Conservation (phyloP, 2,329 filamentous ascomycete species). For the Aspergillus thermomutatus region DNA sequence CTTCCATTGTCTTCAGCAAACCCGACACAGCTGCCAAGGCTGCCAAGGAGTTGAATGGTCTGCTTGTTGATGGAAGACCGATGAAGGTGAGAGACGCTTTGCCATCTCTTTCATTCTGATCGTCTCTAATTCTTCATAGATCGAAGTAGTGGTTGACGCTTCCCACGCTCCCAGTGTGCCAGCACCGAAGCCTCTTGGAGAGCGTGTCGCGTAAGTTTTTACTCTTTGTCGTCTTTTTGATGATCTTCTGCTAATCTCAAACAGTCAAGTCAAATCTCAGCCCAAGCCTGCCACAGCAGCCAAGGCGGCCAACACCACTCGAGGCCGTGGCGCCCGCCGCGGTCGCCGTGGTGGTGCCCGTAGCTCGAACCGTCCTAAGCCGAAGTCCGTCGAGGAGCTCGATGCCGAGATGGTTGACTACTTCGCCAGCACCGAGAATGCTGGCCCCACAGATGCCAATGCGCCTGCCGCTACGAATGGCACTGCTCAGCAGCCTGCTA, state of each 20-base stretch:
- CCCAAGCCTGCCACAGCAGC: constrained; percentile 76
- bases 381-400: constrained; percentile 91
- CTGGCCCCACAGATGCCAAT: constrained; percentile 38
- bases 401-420: constrained; percentile 98
- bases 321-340: constrained; percentile 41
- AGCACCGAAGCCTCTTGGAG: constrained; percentile 70
- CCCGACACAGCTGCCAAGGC: constrained; percentile 80
- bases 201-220: constrained; percentile 70
- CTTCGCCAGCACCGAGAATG: constrained; percentile 53
- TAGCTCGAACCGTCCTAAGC: constrained; percentile 64
- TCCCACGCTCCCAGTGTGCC: constrained; percentile 65
- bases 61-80: constrained; percentile 82
- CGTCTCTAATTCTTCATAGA: constrained; percentile 48
- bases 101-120: not conserved
- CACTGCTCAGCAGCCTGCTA: constrained; percentile 47
- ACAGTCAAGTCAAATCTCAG: constrained; percentile 63
- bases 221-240: not conserved
- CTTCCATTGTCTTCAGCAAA: constrained; percentile 81
- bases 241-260: constrained; percentile 21
- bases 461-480: constrained; percentile 42
- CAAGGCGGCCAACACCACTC: constrained; percentile 59
- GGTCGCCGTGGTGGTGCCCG: constrained; percentile 52
- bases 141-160: constrained; percentile 85
- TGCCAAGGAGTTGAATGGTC: constrained; percentile 77
- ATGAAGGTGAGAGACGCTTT: constrained; percentile 67